Conservation (phyloP, 139 green algal species). For the Closterium sp. region DNA sequence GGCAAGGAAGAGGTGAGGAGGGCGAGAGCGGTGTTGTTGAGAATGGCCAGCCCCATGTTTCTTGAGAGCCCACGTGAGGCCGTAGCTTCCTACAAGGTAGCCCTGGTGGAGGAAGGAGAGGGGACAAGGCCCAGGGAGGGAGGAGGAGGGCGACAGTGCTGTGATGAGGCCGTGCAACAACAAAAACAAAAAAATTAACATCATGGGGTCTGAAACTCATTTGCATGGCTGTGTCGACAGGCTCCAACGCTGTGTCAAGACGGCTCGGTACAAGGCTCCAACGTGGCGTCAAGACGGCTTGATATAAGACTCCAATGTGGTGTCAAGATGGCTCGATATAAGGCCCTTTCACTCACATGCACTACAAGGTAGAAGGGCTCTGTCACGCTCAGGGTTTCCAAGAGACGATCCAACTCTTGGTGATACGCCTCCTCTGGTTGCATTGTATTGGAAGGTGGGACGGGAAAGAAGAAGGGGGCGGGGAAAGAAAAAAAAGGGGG, state of each 20-base stretch:
- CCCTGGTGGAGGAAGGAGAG: neutral
- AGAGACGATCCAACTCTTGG: conserved; percentile 1
- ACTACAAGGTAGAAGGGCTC: conserved; percentile 34
- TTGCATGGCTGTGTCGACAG: too few relatives aligned
- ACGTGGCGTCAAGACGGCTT: neutral
- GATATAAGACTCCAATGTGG: neutral
- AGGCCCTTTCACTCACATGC: neutral
- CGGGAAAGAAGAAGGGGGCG: neutral
- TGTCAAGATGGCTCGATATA: neutral
- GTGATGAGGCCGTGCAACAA: too few relatives aligned
- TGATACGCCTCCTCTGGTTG: conserved; percentile 32
- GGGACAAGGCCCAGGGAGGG: too few relatives aligned
- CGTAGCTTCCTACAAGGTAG: neutral
- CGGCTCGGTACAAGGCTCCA: neutral
- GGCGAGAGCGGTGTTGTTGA: neutral
- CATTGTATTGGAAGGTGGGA: neutral
- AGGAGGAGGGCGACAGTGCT: neutral
- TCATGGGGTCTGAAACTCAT: too few relatives aligned
- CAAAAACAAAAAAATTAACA: too few relatives aligned
- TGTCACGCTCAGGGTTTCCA: neutral
- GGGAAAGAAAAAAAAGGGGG: too few relatives aligned
- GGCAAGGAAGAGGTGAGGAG: neutral
- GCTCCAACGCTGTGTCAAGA: too few relatives aligned
- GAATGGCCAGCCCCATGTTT: neutral
- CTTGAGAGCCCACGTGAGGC: neutral